Percentiles rank a stretch among this genome's conserved stretches.
Evolutionary conservation across 2,329 filamentous ascomycete species (phyloP).

Genomic region (Thelonectria blattea): DNA sequence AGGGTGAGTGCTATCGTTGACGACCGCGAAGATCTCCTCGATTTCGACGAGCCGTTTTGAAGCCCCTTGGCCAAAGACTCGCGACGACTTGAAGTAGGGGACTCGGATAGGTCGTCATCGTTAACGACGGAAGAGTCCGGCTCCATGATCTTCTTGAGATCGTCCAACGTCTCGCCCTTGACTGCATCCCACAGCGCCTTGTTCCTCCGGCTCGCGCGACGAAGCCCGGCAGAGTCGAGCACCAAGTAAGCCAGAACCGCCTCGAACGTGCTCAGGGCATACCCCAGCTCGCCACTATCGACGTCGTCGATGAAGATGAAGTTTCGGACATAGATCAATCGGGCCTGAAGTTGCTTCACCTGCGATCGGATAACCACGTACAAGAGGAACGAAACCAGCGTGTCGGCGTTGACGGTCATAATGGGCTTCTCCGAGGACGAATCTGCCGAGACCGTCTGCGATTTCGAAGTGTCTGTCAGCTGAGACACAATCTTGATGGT

Average conservation of each 20-base stretch:
- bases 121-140: slow-evolving; percentile 62
- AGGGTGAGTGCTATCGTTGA: slow-evolving; percentile 50
- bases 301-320: slow-evolving; percentile 99
- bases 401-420: slow-evolving; percentile 80
- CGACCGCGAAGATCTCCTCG: slow-evolving; percentile 44
- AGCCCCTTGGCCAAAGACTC: slow-evolving; percentile 57
- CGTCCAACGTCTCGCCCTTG: slow-evolving; percentile 75
- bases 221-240: slow-evolving; percentile 79
- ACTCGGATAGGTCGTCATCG: slow-evolving; percentile 50
- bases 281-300: slow-evolving; percentile 94
- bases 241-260: slow-evolving; percentile 89
- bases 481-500: slow-evolving; percentile 86
- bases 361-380: slow-evolving; percentile 93
- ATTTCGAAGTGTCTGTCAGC: slow-evolving; percentile 59
- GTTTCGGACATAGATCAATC: slow-evolving; percentile 92
- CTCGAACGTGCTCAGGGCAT: slow-evolving; percentile 94
- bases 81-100: slow-evolving; percentile 50
- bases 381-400: slow-evolving; percentile 87
- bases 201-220: slow-evolving; percentile 86
- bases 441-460: slow-evolving; percentile 44
- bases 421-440: slow-evolving; percentile 58
- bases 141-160: slow-evolving; percentile 81
- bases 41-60: slow-evolving; percentile 49
- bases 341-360: slow-evolving; percentile 84
- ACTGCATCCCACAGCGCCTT: slow-evolving; percentile 86